phyloP scores from a whole-genome alignment of 2,329 filamentous ascomycete genomes.

The Penicillium psychrosexuale region DNA sequence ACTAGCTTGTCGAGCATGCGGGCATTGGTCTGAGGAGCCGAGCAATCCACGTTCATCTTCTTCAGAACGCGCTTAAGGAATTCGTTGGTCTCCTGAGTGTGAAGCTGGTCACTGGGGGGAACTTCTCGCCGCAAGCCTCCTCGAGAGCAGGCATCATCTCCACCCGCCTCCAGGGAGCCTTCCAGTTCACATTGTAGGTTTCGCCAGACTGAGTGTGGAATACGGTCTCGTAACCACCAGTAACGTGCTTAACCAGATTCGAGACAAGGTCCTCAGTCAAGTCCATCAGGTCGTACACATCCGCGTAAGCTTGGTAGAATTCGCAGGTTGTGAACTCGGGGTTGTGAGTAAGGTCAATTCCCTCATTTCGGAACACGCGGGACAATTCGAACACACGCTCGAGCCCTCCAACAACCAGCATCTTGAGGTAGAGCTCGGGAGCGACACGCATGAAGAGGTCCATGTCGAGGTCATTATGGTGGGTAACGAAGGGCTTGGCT shows the following conservation, averaged over 20 bases:
- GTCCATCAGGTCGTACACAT: conserved; percentile 86
- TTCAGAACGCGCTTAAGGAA: conserved; percentile 81
- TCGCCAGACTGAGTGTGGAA: conserved; percentile 87
- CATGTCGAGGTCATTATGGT: conserved; percentile 95
- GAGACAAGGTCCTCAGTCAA: conserved; percentile 92
- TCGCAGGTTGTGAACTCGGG: conserved; percentile 97
- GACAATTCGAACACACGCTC: too few species aligned
- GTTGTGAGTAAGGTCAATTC: conserved; percentile 91
- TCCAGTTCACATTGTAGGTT: conserved; percentile 91
- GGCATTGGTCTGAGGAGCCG: conserved; percentile 85
- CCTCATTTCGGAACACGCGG: conserved; percentile 61
- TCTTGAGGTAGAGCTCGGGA: conserved; percentile 95
- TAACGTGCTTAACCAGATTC: conserved; percentile 81
- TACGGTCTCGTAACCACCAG: conserved; percentile 77
- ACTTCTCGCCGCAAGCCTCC: conserved; percentile 85
- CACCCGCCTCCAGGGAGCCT: conserved; percentile 84
- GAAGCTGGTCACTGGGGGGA: conserved; percentile 86
- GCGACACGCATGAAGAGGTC: conserved; percentile 93
- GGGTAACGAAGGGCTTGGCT: conserved; percentile 88
- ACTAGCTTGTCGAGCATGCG: conserved; percentile 95
- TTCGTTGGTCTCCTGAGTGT: conserved; percentile 82
- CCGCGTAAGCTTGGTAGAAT: conserved; percentile 93
- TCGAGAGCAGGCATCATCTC: conserved; percentile 96
- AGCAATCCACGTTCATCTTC: conserved; percentile 88
- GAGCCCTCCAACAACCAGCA: conserved; percentile 80